A percentile compares a stretch with the other conserved stretches of the same genome.
These are phyloP conservation scores for Leccinum variicolor DNA, from an alignment of 768 basidiomycete genomes.

Conservation along the genomic window DNA sequence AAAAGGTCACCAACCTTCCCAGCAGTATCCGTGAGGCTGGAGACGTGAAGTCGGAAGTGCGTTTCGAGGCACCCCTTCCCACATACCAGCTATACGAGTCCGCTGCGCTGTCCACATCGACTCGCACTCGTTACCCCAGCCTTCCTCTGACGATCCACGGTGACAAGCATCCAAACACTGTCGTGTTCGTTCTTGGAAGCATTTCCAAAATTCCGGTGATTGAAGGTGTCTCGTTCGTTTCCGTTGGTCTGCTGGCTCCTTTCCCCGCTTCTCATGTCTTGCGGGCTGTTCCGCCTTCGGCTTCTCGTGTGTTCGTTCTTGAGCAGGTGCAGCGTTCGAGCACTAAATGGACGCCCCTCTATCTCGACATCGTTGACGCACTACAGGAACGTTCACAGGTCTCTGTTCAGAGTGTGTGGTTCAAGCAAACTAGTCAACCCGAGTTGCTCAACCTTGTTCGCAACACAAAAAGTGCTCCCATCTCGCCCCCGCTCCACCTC, in stretches of 20 bases:
- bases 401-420: constrained; percentile 56
- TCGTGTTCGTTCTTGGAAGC: constrained; percentile 69
- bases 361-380: constrained; percentile 74
- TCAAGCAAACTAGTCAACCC: constrained; percentile 42
- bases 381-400: constrained; percentile 60
- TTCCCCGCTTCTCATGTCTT: constrained; percentile 56
- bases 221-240: constrained; percentile 61
- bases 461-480: constrained; percentile 34
- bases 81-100: constrained; percentile 60
- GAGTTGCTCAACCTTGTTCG: constrained; percentile 56
- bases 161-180: constrained; percentile 55
- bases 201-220: constrained; percentile 40
- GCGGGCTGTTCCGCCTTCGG: constrained; percentile 56
- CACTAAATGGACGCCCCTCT: constrained; percentile 86
- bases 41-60: background rate
- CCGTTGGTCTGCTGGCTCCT: constrained; percentile 67
- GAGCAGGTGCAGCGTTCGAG: constrained; percentile 76
- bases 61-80: constrained; percentile 7
- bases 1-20: constrained; percentile 34
- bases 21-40: background rate
- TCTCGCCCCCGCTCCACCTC: constrained; percentile 46
- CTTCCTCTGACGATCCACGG: constrained; percentile 53
- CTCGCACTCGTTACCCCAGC: constrained; percentile 58
- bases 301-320: constrained; percentile 69
- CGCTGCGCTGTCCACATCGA: constrained; percentile 61